Evolutionary conservation across 495 filamentous ascomycete genomes (phyloP).

Genomic region (Penicillium roqueforti): DNA sequence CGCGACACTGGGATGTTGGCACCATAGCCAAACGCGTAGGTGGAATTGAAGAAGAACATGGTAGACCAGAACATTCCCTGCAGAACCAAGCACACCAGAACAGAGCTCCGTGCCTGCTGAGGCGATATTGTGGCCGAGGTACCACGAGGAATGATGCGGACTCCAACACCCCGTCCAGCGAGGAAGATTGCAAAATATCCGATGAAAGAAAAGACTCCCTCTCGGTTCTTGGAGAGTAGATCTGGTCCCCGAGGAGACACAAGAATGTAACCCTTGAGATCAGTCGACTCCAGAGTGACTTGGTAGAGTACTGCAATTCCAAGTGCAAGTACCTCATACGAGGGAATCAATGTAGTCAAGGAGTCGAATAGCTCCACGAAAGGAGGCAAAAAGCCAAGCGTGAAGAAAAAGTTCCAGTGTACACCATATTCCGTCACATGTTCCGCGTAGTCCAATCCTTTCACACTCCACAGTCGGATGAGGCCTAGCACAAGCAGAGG

Average conservation of each 20-base stretch:
- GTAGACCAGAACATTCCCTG: slow-evolving; percentile 63
- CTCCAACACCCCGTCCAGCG: slow-evolving; percentile 76
- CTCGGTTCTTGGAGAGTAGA: slow-evolving; percentile 81
- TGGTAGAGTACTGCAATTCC: slow-evolving; percentile 65
- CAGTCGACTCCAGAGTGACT: slow-evolving; percentile 66
- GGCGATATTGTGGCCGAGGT: slow-evolving; percentile 35
- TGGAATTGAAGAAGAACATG: slow-evolving; percentile 63
- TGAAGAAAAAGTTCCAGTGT: slow-evolving; percentile 99
- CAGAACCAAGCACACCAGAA: slow-evolving; percentile 55
- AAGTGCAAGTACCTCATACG: slow-evolving; percentile 67
- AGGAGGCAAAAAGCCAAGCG: slow-evolving; percentile 80
- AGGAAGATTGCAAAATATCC: slow-evolving; percentile 96
- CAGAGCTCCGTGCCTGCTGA: slow-evolving; percentile 42
- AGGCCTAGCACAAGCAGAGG: slow-evolving; percentile 80
- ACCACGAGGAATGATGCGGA: slow-evolving; percentile 66
- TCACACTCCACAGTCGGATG: slow-evolving; percentile 80
- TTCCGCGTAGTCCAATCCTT: slow-evolving; percentile 91
- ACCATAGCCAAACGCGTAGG: slow-evolving; percentile 62
- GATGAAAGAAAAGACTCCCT: slow-evolving; percentile 87
- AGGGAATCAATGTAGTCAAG: slow-evolving; percentile 53
- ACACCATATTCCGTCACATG: slow-evolving; percentile 98
- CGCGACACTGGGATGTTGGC: slow-evolving; percentile 69
- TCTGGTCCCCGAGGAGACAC: slow-evolving; percentile 69
- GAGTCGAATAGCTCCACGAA: slow-evolving; percentile 85
- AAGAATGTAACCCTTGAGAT: slow-evolving; percentile 77